Evolutionary conservation across 805 yeast species (phyloP).

Genomic region (Ogataea trehaloabstinens): DNA sequence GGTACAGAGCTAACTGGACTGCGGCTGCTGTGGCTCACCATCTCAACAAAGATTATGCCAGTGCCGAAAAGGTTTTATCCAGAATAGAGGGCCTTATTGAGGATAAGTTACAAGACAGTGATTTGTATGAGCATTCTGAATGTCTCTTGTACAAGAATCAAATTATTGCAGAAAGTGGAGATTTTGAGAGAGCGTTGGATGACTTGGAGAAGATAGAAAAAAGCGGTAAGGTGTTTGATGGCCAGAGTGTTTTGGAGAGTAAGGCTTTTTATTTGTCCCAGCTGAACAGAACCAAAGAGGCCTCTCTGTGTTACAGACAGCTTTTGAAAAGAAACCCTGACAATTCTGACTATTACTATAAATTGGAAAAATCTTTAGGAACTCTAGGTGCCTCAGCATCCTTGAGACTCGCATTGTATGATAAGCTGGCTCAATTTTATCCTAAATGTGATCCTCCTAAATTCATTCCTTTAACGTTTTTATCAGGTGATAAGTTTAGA

Average conservation of each 20-base stretch:
- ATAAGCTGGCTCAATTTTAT: conserved; percentile 62
- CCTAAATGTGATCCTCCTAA: conserved; percentile 83
- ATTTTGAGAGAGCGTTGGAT: conserved; percentile 60
- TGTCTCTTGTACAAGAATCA: conserved; percentile 69
- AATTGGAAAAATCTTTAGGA: conserved; percentile 65
- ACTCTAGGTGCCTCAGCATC: conserved; percentile 44
- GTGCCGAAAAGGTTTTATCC: conserved; percentile 68
- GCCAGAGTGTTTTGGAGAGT: conserved; percentile 59
- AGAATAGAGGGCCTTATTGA: conserved; percentile 74
- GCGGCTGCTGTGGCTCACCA: conserved; percentile 83
- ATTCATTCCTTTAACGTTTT: conserved; percentile 73
- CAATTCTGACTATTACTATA: conserved; percentile 58
- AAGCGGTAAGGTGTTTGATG: conserved; percentile 51
- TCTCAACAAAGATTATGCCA: conserved; percentile 61
- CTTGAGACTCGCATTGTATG: conserved; percentile 59
- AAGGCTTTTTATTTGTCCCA: conserved; percentile 62
- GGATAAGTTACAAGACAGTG: conserved; percentile 65
- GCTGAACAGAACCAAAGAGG: conserved; percentile 57
- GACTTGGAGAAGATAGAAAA: conserved; percentile 54
- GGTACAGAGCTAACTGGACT: conserved; percentile 89
- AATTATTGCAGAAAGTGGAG: conserved; percentile 62
- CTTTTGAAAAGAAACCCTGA: conserved; percentile 87
- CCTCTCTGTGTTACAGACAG: conserved; percentile 64
- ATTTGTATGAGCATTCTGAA: conserved; percentile 78
- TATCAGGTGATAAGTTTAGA: conserved; percentile 49